Evolutionary conservation across 306 rosid species (phyloP).

Genomic region (Dryas alaskensis): DNA sequence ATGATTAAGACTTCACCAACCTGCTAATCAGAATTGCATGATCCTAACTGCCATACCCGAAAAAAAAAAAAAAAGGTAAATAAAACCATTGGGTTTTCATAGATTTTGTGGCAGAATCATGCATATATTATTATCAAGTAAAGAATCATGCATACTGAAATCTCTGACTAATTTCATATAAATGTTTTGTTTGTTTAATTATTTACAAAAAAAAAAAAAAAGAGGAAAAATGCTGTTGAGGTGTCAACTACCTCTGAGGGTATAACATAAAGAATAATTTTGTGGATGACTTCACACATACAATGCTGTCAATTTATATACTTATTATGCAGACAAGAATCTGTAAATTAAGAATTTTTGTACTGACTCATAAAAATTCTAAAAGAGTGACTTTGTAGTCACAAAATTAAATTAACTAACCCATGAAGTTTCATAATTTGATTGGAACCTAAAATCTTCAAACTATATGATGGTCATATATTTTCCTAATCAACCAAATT

Average conservation of each 20-base stretch:
- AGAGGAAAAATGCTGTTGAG: conserved; percentile 10
- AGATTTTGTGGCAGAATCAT: conserved; percentile 15
- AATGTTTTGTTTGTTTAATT: not conserved
- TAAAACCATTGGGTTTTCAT: not conserved
- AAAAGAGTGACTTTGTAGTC: no score
- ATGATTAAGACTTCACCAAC: conserved; percentile 51
- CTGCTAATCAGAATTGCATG: conserved; percentile 39
- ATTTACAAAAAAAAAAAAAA: not conserved
- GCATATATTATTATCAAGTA: no score
- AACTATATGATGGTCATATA: no score
- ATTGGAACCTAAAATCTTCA: no score
- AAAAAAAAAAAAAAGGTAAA: not conserved
- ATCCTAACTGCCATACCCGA: conserved; percentile 29
- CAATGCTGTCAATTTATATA: not conserved
- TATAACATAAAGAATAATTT: not conserved
- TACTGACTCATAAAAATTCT: not conserved
- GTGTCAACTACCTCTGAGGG: conserved; percentile 5
- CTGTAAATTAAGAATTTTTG: not conserved
- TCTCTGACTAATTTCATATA: not conserved
- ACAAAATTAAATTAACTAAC: no score
- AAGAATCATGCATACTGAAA: conserved; percentile 25
- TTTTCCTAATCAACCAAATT: no score
- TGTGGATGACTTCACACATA: no score
- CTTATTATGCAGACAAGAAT: not conserved
- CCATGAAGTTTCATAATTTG: no score